Conservation (phyloP, 1,139 yeast species). For the Candida sojae region DNA sequence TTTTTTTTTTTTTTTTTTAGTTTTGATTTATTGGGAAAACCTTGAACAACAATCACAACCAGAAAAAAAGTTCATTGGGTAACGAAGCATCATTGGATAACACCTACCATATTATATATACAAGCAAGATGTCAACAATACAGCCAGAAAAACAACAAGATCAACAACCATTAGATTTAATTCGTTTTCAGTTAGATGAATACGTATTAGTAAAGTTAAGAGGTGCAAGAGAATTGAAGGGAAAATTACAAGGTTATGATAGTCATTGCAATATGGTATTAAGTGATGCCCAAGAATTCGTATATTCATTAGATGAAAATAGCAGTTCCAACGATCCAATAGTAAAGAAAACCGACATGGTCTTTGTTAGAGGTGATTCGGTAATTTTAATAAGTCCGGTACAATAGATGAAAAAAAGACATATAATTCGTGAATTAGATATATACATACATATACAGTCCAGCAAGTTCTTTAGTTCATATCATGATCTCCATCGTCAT, state of each 20-base stretch:
- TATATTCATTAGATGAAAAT: constrained; percentile 56
- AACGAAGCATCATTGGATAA: too few relatives aligned
- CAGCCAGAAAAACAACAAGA: constrained; percentile 36
- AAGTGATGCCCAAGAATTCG: constrained; percentile 88
- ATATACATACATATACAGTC: constrained; percentile 1
- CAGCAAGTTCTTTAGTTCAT: constrained; percentile 14
- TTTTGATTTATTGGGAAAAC: background rate
- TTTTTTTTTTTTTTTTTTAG: background rate
- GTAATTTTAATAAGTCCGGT: constrained; percentile 74
- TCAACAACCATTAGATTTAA: constrained; percentile 78
- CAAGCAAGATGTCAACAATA: constrained; percentile 35
- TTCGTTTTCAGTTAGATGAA: constrained; percentile 87
- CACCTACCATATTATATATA: background rate
- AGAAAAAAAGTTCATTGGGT: background rate
- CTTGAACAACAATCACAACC: background rate
- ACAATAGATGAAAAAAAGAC: constrained; percentile 3
- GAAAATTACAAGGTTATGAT: constrained; percentile 92
- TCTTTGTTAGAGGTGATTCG: constrained; percentile 94
- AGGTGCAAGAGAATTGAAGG: constrained; percentile 93
- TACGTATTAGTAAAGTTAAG: constrained; percentile 84
- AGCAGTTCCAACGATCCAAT: constrained; percentile 33
- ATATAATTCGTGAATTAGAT: background rate
- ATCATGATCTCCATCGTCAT: constrained; percentile 14
- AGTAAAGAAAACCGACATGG: constrained; percentile 75
- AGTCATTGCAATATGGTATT: constrained; percentile 95